Base-by-base conservation (phyloP, 352 stramenopile genomes). In the Thraustochytrium sp. region DNA sequence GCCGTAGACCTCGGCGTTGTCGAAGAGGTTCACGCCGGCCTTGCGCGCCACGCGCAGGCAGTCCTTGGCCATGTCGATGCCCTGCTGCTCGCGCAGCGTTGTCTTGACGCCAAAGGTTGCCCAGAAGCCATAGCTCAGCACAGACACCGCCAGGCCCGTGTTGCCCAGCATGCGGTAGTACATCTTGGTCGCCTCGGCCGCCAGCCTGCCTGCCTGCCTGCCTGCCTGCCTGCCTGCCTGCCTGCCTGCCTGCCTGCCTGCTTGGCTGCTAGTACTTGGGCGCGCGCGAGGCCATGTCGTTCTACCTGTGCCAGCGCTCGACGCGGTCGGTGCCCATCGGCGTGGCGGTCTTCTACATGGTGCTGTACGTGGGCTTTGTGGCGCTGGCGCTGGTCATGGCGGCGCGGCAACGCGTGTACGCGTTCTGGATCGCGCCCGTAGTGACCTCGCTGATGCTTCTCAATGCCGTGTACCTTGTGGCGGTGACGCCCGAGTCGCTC, bases 11-110 rank as follows among this genome's bases (percentile, higher is more conserved):
- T 75, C 62, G 40, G 62, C 62, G 40, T 59, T 55, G 31, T 75
- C 62, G 16, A 46, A 80, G 8, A 80, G 37, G 37, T 80, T 80
- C 21, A 80, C 34, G n/a, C 72, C 72, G 9, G 48, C 72, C 29
- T 82, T n/a, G 44, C 59, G 34, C 26, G 72, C 72, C 31, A 44
- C n/a, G n/a, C 26, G 21, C 5, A 80, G 46, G 8, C 8, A 13
- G 63, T 80, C 72, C 34, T 82, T 82, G 46, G 72, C 72, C 37
- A 44, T 26, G 8, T 80, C 72, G 37, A 80, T 75, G 62, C 62
- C 62, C 26, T 75, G 5, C 5, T 75, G 5, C 42, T 78, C 59
- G 5, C 8, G 42, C 8, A 80, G 59, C 5, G 5, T 26, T 59
- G 53, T 16, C 72, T 80, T 80, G 1, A 46, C 37, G 23, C 72